A percentile compares a stretch with the other conserved stretches of the same genome.
These are phyloP conservation scores for Pleoardoris graminearum DNA, from an alignment of 2,329 filamentous ascomycete genomes.

Conservation along the genomic window DNA sequence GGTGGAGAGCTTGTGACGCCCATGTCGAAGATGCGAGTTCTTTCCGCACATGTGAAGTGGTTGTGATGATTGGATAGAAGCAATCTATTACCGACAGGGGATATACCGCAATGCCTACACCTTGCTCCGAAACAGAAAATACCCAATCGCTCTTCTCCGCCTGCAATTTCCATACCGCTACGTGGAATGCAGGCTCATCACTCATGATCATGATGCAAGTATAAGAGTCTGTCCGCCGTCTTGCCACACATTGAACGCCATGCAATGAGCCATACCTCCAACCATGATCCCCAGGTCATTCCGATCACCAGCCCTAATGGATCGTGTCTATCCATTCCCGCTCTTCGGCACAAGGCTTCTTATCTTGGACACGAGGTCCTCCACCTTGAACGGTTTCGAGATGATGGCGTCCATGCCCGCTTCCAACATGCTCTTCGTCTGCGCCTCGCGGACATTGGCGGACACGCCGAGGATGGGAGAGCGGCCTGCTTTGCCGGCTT, in stretches of 20 bases:
- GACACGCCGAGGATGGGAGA: constrained; percentile 46
- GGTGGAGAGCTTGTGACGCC: too few relatives aligned
- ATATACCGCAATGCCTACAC: too few relatives aligned
- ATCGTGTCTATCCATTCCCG: not conserved
- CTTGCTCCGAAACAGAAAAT: too few relatives aligned
- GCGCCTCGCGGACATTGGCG: constrained; percentile 44
- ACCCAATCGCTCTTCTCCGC: too few relatives aligned
- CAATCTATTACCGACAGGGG: too few relatives aligned
- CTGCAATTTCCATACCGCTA: too few relatives aligned
- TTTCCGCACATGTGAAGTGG: too few relatives aligned
- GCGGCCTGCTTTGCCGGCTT: constrained; percentile 34
- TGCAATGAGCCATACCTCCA: too few relatives aligned
- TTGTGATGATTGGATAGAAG: too few relatives aligned
- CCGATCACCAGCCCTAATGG: not conserved
- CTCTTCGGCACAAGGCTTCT: constrained; percentile 20
- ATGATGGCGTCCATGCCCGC: constrained; percentile 47
- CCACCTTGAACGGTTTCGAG: constrained; percentile 46
- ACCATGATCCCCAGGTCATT: not conserved
- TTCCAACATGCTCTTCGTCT: constrained; percentile 38
- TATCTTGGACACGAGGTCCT: constrained; percentile 39
- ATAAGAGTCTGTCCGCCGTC: not conserved
- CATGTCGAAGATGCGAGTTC: too few relatives aligned
- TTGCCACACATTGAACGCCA: not conserved
- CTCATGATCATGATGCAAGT: not conserved
- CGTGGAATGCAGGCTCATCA: too few relatives aligned